Conservation (phyloP, 306 rosid genomes). For the Cucurbita pepo region DNA sequence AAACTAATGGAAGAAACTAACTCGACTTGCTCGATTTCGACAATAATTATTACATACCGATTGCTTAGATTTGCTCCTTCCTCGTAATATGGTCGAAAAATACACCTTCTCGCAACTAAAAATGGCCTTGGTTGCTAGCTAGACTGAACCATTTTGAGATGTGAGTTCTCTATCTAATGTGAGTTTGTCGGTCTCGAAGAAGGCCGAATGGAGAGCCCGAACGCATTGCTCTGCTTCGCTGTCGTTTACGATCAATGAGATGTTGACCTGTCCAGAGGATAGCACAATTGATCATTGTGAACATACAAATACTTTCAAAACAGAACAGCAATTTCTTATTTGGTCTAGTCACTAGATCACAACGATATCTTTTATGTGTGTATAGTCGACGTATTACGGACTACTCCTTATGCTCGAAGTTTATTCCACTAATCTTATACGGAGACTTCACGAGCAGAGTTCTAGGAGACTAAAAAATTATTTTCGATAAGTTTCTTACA, state of each 20-base stretch:
- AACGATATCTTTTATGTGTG: background rate
- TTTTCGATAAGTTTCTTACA: background rate
- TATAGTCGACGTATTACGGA: background rate
- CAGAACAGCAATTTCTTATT: background rate
- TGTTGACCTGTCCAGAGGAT: constrained; percentile 48
- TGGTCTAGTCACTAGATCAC: background rate
- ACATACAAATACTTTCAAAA: background rate
- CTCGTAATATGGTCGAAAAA: background rate
- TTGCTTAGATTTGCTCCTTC: background rate
- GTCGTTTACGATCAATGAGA: constrained; percentile 81
- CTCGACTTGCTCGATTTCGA: background rate
- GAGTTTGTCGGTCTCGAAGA: constrained; percentile 38
- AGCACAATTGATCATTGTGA: background rate
- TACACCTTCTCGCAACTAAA: background rate
- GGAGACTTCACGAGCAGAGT: background rate
- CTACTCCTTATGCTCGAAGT: background rate
- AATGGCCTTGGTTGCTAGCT: background rate
- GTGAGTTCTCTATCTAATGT: constrained; percentile 14
- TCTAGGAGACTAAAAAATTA: background rate
- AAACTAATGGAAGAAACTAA: background rate
- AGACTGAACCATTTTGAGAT: constrained; percentile 31
- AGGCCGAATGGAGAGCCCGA: constrained; percentile 60
- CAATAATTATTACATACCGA: background rate
- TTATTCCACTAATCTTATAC: background rate
- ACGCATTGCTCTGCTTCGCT: constrained; percentile 76